Conservation (phyloP, 768 basidiomycete species). For the Astraeus odoratus region DNA sequence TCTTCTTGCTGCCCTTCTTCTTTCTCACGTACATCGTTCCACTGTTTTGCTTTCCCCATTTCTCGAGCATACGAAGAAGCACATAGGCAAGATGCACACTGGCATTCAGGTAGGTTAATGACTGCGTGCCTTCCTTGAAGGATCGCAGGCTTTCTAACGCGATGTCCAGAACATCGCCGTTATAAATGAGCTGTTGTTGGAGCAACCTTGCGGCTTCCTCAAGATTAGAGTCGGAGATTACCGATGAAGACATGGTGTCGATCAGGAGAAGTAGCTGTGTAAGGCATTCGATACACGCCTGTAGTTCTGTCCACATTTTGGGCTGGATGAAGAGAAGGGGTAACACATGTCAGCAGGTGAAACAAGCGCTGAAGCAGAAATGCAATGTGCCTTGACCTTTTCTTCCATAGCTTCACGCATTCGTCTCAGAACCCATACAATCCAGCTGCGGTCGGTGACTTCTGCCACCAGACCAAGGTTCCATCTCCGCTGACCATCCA, state of each 20-base stretch:
- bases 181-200: slow-evolving; percentile 90
- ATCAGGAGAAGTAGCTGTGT: slow-evolving; percentile 88
- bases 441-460: slow-evolving; percentile 81
- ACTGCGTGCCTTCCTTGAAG: slow-evolving; percentile 78
- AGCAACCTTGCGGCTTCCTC: slow-evolving; percentile 74
- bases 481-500: slow-evolving; percentile 36
- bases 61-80: slow-evolving; percentile 84
- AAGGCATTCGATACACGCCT: slow-evolving; percentile 90
- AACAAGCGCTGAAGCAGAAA: slow-evolving; percentile 1
- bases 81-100: slow-evolving; percentile 80
- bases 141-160: slow-evolving; percentile 67
- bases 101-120: slow-evolving; percentile 77
- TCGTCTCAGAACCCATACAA: slow-evolving; percentile 83
- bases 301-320: slow-evolving; percentile 88
- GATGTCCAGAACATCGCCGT: slow-evolving; percentile 89
- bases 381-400: slow-evolving; percentile 46
- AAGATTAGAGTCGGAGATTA: slow-evolving; percentile 35
- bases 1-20: slow-evolving; percentile 47
- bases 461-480: slow-evolving; percentile 72
- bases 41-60: slow-evolving; percentile 67
- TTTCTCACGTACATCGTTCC: slow-evolving; percentile 68
- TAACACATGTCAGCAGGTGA: slow-evolving; percentile 7
- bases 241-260: slow-evolving; percentile 66
- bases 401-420: slow-evolving; percentile 90
- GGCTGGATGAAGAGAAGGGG: slow-evolving; percentile 45